A percentile compares a stretch with the other conserved stretches of the same genome.
Conservation (phyloP, 2,329 filamentous ascomycete genomes). For the Allantophomopsis lycopodina region DNA sequence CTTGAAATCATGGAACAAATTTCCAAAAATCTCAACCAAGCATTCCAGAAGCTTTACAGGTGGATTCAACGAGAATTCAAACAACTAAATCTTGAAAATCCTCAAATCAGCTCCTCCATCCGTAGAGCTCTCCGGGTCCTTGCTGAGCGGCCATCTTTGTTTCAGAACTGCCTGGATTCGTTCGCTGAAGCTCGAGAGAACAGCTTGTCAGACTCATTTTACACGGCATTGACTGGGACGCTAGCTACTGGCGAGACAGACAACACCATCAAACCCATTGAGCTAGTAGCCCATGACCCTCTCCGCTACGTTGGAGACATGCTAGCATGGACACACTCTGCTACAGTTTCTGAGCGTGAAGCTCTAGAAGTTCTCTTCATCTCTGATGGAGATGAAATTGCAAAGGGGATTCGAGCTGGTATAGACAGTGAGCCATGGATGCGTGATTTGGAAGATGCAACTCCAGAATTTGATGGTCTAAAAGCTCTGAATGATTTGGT, state of each 20-base stretch:
- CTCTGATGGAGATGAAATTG: conserved; percentile 78
- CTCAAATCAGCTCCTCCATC: conserved; percentile 78
- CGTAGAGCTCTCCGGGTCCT: conserved; percentile 73
- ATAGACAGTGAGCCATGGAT: conserved; percentile 78
- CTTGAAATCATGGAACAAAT: conserved; percentile 86
- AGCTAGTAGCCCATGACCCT: conserved; percentile 83
- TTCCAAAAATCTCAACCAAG: conserved; percentile 72
- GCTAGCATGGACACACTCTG: conserved; percentile 93
- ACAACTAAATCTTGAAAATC: conserved; percentile 82
- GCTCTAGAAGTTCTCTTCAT: conserved; percentile 86
- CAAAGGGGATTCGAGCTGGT: conserved; percentile 66
- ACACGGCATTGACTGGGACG: conserved; percentile 70
- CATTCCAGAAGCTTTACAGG: conserved; percentile 89
- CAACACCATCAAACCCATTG: conserved; percentile 70
- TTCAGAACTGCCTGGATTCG: conserved; percentile 85
- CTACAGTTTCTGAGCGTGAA: conserved; percentile 85
- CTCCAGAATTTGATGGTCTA: conserved; percentile 59
- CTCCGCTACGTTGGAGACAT: conserved; percentile 91
- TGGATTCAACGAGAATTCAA: conserved; percentile 95
- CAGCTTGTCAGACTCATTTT: conserved; percentile 79
- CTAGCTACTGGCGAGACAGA: conserved; percentile 43
- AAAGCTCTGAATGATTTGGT: conserved; percentile 78
- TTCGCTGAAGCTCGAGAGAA: conserved; percentile 85
- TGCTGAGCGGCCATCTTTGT: conserved; percentile 77
- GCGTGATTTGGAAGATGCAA: conserved; percentile 42